These are phyloP conservation scores for Rasamsonia emersonii DNA, from an alignment of 2,329 filamentous ascomycete genomes.

Conservation along the genomic window DNA sequence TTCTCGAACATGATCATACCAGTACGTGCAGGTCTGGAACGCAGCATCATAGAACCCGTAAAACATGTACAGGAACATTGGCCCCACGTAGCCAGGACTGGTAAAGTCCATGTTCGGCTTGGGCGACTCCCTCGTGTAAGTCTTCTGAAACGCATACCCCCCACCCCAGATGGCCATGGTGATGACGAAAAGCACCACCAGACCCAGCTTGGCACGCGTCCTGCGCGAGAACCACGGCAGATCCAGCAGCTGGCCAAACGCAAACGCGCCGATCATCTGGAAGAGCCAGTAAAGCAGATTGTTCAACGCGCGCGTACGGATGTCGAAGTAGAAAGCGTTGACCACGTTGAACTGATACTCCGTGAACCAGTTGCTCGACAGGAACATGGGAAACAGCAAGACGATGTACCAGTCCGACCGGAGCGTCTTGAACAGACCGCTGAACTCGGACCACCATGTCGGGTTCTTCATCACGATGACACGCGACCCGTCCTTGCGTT, in stretches of 20 bases:
- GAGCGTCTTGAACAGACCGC: conserved; percentile 67
- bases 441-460: conserved; percentile 70
- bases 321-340: conserved; percentile 63
- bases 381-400: conserved; percentile 72
- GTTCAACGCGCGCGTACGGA: conserved; percentile 68
- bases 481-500: conserved; percentile 67
- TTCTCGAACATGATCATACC: no score
- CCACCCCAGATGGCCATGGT: conserved; percentile 77
- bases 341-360: conserved; percentile 70
- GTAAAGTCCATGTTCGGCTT: conserved; percentile 53
- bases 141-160: conserved; percentile 67
- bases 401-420: conserved; percentile 63
- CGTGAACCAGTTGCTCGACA: conserved; percentile 72
- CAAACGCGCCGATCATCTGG: conserved; percentile 66
- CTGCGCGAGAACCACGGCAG: conserved; percentile 50
- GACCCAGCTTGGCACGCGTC: conserved; percentile 57
- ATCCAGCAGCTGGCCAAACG: conserved; percentile 68
- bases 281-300: conserved; percentile 68
- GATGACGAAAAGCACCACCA: conserved; percentile 54
- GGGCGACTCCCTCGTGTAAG: conserved; percentile 44
- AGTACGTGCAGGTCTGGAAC: conserved; percentile 88
- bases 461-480: conserved; percentile 89
- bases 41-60: conserved; percentile 83
- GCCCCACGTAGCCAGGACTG: conserved; percentile 59
- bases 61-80: conserved; percentile 84